phyloP scores from a whole-genome alignment of 805 yeast genomes.

The Saccharomyces mikatae region DNA sequence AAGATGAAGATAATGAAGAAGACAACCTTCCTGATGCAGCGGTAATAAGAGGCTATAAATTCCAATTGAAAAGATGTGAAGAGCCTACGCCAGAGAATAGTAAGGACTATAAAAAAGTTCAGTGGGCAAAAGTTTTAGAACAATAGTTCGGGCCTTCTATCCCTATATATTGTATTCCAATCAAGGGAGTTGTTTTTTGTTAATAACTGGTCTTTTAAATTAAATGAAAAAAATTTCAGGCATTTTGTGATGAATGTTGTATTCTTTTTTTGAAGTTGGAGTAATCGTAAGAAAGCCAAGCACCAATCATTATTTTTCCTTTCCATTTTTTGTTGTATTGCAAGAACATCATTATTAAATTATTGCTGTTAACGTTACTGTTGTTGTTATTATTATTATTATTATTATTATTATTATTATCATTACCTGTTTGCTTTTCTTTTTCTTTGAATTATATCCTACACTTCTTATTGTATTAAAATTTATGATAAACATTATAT shows the following conservation, averaged over 20 bases:
- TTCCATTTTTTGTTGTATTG: not conserved
- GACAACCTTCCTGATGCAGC: conserved; percentile 19
- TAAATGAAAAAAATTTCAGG: not conserved
- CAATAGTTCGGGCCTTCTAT: not conserved
- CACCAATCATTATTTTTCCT: not conserved
- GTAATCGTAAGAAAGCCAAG: not conserved
- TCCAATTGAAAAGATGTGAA: not conserved
- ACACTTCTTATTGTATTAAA: not conserved
- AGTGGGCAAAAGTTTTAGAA: conserved; percentile 4
- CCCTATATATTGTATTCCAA: not conserved
- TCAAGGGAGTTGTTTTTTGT: not conserved
- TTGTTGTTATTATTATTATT: not conserved
- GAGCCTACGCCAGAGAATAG: not conserved
- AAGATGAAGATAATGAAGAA: not conserved
- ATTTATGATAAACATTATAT: not conserved
- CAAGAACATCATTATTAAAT: not conserved
- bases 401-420: not conserved
- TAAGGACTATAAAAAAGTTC: conserved; percentile 2
- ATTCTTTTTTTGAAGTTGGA: not conserved
- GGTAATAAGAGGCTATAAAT: conserved; percentile 25
- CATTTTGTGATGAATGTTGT: not conserved
- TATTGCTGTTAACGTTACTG: not conserved
- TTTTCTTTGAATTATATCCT: not conserved
- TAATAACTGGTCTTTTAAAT: not conserved
- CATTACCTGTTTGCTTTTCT: not conserved